These are phyloP conservation scores for Coffea eugenioides DNA, from an alignment of 257 asterid species.

Conservation along the genomic window DNA sequence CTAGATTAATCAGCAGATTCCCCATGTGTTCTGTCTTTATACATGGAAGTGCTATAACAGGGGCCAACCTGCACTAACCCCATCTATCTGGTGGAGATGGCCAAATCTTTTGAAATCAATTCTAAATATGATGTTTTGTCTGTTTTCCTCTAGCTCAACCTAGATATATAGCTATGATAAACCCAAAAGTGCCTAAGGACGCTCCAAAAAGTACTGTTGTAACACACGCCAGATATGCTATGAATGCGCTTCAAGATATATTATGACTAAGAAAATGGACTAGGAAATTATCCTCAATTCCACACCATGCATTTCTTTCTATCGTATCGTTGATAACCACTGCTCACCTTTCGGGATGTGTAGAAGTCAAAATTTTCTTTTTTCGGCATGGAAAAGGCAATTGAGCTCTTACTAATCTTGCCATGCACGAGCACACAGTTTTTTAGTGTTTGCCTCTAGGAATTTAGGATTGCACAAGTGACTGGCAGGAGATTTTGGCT, in stretches of 20 bases:
- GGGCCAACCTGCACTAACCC: constrained; percentile 19
- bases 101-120: constrained; percentile 8
- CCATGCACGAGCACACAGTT: neutral
- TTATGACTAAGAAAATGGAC: neutral
- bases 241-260: neutral
- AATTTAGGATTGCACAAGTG: neutral
- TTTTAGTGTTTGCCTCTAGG: neutral
- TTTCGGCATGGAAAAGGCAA: neutral
- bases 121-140: neutral
- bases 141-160: constrained; percentile 1
- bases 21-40: constrained; percentile 4
- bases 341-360: neutral
- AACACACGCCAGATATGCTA: constrained; percentile 6
- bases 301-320: too few relatives aligned
- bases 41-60: constrained; percentile 11
- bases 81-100: constrained; percentile 11
- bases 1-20: neutral
- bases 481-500: neutral
- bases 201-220: constrained; percentile 12
- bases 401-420: neutral
- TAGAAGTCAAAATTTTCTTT: neutral
- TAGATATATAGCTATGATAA: constrained; percentile 1
- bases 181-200: constrained; percentile 11
- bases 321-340: too few relatives aligned
- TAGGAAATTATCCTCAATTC: neutral